Base-by-base conservation (phyloP, 805 yeast genomes). In the Saturnispora mendoncae region DNA sequence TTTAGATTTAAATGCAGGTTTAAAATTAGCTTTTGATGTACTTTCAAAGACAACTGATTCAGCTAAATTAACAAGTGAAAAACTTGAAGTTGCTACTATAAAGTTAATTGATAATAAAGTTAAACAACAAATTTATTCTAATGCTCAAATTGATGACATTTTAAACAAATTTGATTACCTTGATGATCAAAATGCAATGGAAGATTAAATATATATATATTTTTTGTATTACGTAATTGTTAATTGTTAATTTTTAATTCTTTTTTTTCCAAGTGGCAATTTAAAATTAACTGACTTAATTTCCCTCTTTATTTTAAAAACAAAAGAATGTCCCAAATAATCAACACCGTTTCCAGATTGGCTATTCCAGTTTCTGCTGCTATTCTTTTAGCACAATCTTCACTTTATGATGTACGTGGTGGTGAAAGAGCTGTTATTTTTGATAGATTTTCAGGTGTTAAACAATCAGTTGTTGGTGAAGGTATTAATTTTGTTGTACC, bases 401-500 rank as follows among this genome's bases (percentile, higher is more conserved):
- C 97, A 23, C 68, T 92, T 65, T 92, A 86, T 60, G 97, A 92
- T 57, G 98, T 92, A 29, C 79, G 82, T 57, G 98, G 98, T 46
- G 98, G 98, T 42, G 76, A 84, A 44, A 73, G 98, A 60, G 98
- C 97, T 19, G 95, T 92, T 41, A 83, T 92, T 48, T 92, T 92
- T 58, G 97, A 92, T 67, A 73, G 98, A 54, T 64, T 92, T 44
- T 66, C 72, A 33, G 98, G 98, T 67, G 94, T 92, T 40, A 82
- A 84, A 61, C 78, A 78, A 54, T 66, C 68, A n/a, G 97, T 92
- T 19, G 70, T 88, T 46, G 95, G 97, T 23, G 98, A 92, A 67
- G 98, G 98, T 46, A 84, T 97, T 19, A 97, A 92, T 64, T 92
- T 92, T 62, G 67, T 88, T 49, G 62, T 92, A 40, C 98, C 98